Evolutionary conservation across 2,329 filamentous ascomycete genomes (phyloP).

Genomic region (Dothideomycetes sp.): DNA sequence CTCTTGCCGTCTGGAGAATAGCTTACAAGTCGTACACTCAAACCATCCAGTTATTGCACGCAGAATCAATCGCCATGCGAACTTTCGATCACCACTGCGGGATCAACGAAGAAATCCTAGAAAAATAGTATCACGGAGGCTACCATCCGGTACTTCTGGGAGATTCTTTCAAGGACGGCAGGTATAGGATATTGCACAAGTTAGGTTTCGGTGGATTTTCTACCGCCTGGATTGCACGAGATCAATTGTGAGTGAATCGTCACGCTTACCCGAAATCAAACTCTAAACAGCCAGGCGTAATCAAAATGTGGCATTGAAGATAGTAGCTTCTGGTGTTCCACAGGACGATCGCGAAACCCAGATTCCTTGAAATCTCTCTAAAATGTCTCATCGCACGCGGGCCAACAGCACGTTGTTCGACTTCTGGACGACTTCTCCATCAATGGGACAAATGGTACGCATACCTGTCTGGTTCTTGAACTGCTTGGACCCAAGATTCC

Average conservation of each 20-base stretch:
- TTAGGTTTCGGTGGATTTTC: conserved; percentile 30
- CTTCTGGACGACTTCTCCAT: conserved; percentile 32
- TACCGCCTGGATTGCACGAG: conserved; percentile 30
- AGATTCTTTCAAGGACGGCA: conserved; percentile 22
- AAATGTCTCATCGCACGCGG: conserved; percentile 14
- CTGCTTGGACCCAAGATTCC: conserved; percentile 32
- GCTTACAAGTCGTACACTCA: too few relatives aligned
- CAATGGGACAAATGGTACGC: conserved; percentile 36
- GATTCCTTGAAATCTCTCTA: conserved; percentile 16
- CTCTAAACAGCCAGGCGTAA: neutral
- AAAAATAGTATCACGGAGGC: conserved; percentile 21
- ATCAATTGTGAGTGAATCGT: conserved; percentile 18
- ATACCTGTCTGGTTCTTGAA: conserved; percentile 37
- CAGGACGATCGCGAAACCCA: conserved; percentile 16
- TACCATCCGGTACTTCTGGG: conserved; percentile 29
- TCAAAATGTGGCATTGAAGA: conserved; percentile 22
- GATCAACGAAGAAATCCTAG: conserved; percentile 9
- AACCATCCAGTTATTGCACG: too few relatives aligned
- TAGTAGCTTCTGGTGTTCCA: conserved; percentile 16
- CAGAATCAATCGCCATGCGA: too few relatives aligned
- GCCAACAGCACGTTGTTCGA: conserved; percentile 25
- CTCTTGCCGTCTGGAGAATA: too few relatives aligned
- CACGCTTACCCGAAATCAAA: neutral
- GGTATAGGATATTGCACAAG: conserved; percentile 32
- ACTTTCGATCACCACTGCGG: too few relatives aligned